A percentile compares a stretch with the other conserved stretches of the same genome.
These are phyloP conservation scores for Podospora bellae-mahoneyi DNA, from an alignment of 495 filamentous ascomycete species.

Conservation along the genomic window DNA sequence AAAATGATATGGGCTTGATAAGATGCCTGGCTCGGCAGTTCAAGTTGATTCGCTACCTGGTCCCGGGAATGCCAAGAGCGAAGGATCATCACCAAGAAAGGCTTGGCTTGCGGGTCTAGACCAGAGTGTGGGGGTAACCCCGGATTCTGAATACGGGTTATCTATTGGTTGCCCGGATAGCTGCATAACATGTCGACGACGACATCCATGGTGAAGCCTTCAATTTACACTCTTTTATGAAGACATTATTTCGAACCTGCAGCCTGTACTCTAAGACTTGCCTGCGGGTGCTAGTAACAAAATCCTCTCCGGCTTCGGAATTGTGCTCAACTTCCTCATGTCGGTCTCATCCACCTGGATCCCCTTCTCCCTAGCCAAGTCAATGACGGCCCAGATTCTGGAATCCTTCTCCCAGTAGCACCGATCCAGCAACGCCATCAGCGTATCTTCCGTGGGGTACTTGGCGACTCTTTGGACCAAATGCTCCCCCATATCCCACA, in stretches of 20 bases:
- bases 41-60: not conserved
- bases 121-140: not conserved
- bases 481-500: slow-evolving; percentile 33
- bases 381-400: slow-evolving; percentile 43
- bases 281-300: not conserved
- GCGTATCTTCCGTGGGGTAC: slow-evolving; percentile 28
- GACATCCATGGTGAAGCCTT: not conserved
- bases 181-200: not conserved
- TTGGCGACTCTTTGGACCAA: not conserved
- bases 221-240: not conserved
- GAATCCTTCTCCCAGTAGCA: slow-evolving; percentile 41
- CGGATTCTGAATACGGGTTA: not conserved
- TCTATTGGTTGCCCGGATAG: not conserved
- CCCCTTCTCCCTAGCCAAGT: slow-evolving; percentile 35
- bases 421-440: slow-evolving; percentile 40
- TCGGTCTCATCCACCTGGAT: slow-evolving; percentile 27
- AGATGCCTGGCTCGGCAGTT: not conserved
- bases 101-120: not conserved
- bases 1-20: not conserved
- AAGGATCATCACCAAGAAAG: not conserved
- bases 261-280: not conserved
- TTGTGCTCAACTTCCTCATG: slow-evolving; percentile 7
- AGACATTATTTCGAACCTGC: too few species aligned
- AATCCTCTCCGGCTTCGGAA: not conserved
- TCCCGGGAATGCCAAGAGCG: not conserved